Conservation (phyloP, 2,329 filamentous ascomycete genomes). For the Ophiocordyceps sinensis region DNA sequence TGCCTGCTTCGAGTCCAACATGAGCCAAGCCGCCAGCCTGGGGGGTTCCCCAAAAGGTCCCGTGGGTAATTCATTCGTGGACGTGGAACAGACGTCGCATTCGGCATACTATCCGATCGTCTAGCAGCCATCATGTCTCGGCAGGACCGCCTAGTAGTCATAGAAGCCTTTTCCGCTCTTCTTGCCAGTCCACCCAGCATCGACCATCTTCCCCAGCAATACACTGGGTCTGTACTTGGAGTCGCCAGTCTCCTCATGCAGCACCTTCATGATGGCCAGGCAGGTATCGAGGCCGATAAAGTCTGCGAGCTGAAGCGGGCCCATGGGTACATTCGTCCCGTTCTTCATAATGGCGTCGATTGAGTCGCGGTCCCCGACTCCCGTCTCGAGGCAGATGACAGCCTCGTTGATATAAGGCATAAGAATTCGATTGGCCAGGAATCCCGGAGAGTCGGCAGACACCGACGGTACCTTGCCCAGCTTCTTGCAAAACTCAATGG, state of each 20-base stretch:
- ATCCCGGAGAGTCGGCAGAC: conserved; percentile 82
- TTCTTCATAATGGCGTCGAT: conserved; percentile 99
- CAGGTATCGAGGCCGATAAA: conserved; percentile 97
- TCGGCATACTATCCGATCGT: not conserved
- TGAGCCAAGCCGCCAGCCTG: no score
- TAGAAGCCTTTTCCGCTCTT: conserved; percentile 96
- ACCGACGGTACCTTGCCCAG: conserved; percentile 90
- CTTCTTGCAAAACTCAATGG: conserved; percentile 70
- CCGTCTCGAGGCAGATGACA: conserved; percentile 87
- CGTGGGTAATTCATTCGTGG: not conserved
- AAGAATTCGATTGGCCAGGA: conserved; percentile 88
- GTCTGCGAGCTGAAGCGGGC: conserved; percentile 81
- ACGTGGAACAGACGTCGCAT: not conserved
- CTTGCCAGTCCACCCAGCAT: conserved; percentile 95
- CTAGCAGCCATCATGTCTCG: no score
- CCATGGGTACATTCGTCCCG: conserved; percentile 97
- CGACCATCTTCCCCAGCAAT: conserved; percentile 85
- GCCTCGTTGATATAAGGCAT: conserved; percentile 99
- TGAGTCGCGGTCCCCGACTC: conserved; percentile 73
- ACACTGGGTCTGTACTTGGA: conserved; percentile 90
- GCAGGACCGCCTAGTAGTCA: conserved; percentile 44
- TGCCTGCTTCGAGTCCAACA: no score
- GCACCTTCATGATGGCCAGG: conserved; percentile 89
- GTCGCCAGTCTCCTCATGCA: conserved; percentile 84
- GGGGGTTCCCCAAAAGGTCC: no score